Evolutionary conservation across 2,329 filamentous ascomycete genomes (phyloP).

Genomic region (Stenocarpella maydis): DNA sequence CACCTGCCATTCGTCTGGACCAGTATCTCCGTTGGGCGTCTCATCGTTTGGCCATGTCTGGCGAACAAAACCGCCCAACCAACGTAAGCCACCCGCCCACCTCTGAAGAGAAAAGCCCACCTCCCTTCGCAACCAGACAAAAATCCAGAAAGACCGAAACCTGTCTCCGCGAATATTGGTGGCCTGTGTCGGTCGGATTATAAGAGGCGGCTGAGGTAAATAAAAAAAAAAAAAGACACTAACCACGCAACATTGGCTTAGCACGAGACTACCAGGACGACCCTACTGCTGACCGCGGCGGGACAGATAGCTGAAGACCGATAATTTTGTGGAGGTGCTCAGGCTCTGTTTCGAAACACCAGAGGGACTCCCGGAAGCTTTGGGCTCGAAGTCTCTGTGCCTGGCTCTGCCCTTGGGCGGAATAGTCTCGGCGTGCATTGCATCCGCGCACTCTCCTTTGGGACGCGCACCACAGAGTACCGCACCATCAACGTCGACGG

Average conservation of each 20-base stretch:
- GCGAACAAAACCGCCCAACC: background rate
- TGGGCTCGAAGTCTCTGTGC: slow-evolving; percentile 15
- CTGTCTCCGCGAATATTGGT: slow-evolving; percentile 4
- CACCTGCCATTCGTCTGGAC: slow-evolving; percentile 16
- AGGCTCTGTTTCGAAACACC: slow-evolving; percentile 31
- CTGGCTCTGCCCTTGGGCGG: slow-evolving; percentile 20
- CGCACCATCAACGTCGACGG: slow-evolving; percentile 31
- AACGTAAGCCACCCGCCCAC: slow-evolving; percentile 28
- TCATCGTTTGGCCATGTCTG: slow-evolving; percentile 28
- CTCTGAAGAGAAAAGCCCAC: background rate
- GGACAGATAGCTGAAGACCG: slow-evolving; percentile 28
- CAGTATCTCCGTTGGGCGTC: slow-evolving; percentile 19
- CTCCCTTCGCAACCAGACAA: background rate
- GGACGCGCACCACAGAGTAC: slow-evolving; percentile 42
- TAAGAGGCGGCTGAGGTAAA: slow-evolving; percentile 24
- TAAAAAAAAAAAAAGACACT: slow-evolving; percentile 31
- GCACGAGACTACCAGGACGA: slow-evolving; percentile 32
- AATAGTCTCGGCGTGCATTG: slow-evolving; percentile 32
- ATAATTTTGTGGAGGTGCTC: slow-evolving; percentile 28
- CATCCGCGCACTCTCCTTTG: slow-evolving; percentile 43
- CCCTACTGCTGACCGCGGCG: slow-evolving; percentile 29
- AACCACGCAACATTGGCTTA: slow-evolving; percentile 31
- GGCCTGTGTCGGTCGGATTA: background rate
- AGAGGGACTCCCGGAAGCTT: slow-evolving; percentile 28
- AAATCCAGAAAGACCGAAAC: background rate